Conservation (phyloP, 768 basidiomycete genomes). For the Floccularia luteovirens region DNA sequence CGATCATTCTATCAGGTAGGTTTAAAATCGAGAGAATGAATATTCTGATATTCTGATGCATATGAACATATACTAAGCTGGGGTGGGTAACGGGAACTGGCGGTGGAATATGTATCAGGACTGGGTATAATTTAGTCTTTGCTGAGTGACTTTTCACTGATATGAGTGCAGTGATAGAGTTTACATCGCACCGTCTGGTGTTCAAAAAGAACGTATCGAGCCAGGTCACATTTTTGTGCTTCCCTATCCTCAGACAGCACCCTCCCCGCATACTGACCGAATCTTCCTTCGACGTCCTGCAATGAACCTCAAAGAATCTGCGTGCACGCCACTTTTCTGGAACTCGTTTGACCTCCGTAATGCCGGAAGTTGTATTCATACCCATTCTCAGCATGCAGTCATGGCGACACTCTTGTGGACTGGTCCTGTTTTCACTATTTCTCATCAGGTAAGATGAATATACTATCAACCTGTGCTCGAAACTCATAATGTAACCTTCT, state of each 20-base stretch:
- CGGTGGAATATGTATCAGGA: constrained; percentile 69
- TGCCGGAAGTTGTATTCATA: constrained; percentile 86
- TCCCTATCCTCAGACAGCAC: constrained; percentile 59
- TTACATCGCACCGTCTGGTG: constrained; percentile 83
- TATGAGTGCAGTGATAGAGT: constrained; percentile 61
- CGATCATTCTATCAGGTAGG: constrained; percentile 64
- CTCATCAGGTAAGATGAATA: constrained; percentile 56
- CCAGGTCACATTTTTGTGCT: constrained; percentile 85
- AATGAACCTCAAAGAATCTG: constrained; percentile 71
- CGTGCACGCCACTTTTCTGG: constrained; percentile 90
- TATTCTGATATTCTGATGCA: not conserved
- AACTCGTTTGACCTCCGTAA: constrained; percentile 76
- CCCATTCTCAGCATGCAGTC: constrained; percentile 86
- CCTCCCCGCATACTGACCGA: constrained; percentile 60
- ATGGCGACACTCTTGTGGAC: constrained; percentile 80
- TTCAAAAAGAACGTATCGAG: constrained; percentile 84
- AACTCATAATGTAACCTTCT: constrained; percentile 4
- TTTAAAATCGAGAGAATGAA: not conserved
- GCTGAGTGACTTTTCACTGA: too few species aligned
- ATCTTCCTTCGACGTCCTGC: constrained; percentile 73
- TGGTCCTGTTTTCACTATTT: constrained; percentile 66
- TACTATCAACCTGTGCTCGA: constrained; percentile 5
- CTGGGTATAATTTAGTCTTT: constrained; percentile 30
- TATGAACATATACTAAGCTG: constrained; percentile 26
- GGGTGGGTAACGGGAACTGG: constrained; percentile 95